Evolutionary conservation across 176 grass and related monocot species (phyloP).

Genomic region (Microstegium vimineum): DNA sequence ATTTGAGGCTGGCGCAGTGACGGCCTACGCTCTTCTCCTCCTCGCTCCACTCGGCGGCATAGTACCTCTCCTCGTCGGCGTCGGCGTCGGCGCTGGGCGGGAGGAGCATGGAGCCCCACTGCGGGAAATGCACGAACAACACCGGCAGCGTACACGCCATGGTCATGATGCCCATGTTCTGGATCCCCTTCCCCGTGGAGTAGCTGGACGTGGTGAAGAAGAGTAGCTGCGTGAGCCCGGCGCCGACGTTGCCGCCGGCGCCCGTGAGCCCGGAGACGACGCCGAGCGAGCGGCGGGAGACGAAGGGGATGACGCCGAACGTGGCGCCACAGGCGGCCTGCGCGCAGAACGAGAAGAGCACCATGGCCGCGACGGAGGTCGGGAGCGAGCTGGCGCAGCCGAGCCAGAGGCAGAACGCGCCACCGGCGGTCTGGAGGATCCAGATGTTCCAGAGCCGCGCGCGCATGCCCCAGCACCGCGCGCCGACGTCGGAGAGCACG

Average conservation of each 20-base stretch:
- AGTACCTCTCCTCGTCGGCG: slow-evolving; percentile 66
- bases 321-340: slow-evolving; percentile 76
- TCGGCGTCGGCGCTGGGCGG: slow-evolving; percentile 38
- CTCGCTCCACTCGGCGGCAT: slow-evolving; percentile 46
- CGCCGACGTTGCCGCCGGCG: slow-evolving; percentile 62
- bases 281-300: slow-evolving; percentile 68
- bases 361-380: slow-evolving; percentile 53
- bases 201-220: slow-evolving; percentile 71
- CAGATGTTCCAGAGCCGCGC: slow-evolving; percentile 85
- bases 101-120: slow-evolving; percentile 87
- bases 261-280: slow-evolving; percentile 73
- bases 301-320: slow-evolving; percentile 69
- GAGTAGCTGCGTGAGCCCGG: slow-evolving; percentile 75
- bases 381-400: slow-evolving; percentile 41
- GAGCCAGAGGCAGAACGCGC: slow-evolving; percentile 66
- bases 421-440: slow-evolving; percentile 82
- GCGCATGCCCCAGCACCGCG: slow-evolving; percentile 58
- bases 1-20: slow-evolving; percentile 6
- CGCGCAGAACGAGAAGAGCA: slow-evolving; percentile 77
- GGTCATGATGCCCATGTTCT: slow-evolving; percentile 82
- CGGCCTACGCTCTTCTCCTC: slow-evolving; percentile 51
- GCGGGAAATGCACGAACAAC: slow-evolving; percentile 64
- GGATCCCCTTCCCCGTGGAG: slow-evolving; percentile 45
- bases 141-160: slow-evolving; percentile 72
- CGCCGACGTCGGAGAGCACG: slow-evolving; percentile 56